Evolutionary conservation across 2,329 filamentous ascomycete genomes (phyloP).

Genomic region (Davidsoniella neocaledoniae): DNA sequence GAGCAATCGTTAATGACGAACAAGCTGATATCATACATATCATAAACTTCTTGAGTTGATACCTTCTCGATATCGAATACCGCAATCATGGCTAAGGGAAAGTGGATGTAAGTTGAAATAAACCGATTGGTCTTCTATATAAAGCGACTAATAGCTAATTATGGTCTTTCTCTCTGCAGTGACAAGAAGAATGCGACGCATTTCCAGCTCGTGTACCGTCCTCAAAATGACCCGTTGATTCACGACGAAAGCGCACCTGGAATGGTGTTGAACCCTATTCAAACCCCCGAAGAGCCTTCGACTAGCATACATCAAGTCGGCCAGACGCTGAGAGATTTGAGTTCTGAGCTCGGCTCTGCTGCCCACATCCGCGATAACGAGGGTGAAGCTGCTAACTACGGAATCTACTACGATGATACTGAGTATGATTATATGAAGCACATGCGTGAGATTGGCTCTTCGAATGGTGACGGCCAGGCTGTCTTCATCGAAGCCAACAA

Average conservation of each 20-base stretch:
- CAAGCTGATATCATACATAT: neutral
- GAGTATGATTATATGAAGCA: slow-evolving; percentile 99
- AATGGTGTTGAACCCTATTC: slow-evolving; percentile 69
- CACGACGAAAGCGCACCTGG: slow-evolving; percentile 78
- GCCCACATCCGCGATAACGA: slow-evolving; percentile 66
- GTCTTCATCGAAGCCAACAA: slow-evolving; percentile 67
- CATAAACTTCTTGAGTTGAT: neutral
- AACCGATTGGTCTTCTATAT: neutral
- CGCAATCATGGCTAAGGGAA: slow-evolving; percentile 53
- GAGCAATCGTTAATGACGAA: neutral
- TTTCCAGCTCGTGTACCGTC: slow-evolving; percentile 86
- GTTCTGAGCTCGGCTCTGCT: slow-evolving; percentile 55
- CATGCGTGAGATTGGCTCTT: slow-evolving; percentile 63
- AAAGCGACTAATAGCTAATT: neutral
- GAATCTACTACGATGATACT: slow-evolving; percentile 87
- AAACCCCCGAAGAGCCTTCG: slow-evolving; percentile 23
- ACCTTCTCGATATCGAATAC: neutral
- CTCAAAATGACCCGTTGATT: slow-evolving; percentile 93
- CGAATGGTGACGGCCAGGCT: slow-evolving; percentile 47
- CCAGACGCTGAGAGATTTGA: slow-evolving; percentile 60
- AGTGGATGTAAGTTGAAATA: slow-evolving; percentile 40
- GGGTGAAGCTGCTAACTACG: slow-evolving; percentile 86
- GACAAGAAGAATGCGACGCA: slow-evolving; percentile 86
- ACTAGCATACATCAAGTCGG: slow-evolving; percentile 17
- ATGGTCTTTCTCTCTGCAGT: slow-evolving; percentile 22